Evolutionary conservation across 768 basidiomycete species (phyloP).

Genomic region (Pulveroboletus ravenelii): DNA sequence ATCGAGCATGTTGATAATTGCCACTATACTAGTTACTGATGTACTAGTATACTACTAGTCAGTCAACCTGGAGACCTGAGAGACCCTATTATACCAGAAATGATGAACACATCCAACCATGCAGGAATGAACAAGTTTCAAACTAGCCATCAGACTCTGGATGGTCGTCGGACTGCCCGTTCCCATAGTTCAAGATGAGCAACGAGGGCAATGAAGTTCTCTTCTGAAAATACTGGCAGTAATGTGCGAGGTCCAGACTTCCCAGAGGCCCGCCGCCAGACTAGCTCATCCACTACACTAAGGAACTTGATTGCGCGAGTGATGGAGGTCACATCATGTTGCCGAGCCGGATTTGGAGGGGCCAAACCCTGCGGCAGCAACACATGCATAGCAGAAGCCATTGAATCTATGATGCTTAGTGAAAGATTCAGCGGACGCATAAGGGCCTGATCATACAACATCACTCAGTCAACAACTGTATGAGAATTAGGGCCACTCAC

Average conservation of each 20-base stretch:
- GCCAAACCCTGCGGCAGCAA: background rate
- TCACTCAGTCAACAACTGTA: background rate
- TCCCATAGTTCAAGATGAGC: conserved; percentile 30
- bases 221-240: conserved; percentile 21
- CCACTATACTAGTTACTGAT: too few species aligned
- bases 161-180: conserved; percentile 20
- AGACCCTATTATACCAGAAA: too few species aligned
- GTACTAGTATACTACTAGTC: too few species aligned
- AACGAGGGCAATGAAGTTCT: conserved; percentile 19
- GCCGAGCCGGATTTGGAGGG: background rate
- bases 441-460: conserved; percentile 8
- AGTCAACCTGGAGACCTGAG: too few species aligned
- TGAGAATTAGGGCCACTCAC: conserved; percentile 13
- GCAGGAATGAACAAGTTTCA: too few species aligned
- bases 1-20: too few species aligned
- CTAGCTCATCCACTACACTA: conserved; percentile 23
- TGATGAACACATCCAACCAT: too few species aligned
- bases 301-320: conserved; percentile 25
- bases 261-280: conserved; percentile 22
- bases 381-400: background rate
- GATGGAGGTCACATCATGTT: conserved; percentile 21
- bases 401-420: background rate
- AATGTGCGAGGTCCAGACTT: conserved; percentile 7
- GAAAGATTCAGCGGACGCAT: conserved; percentile 13
- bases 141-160: too few species aligned